Base-by-base conservation (phyloP, 768 basidiomycete species). In the Pholiota conissans region DNA sequence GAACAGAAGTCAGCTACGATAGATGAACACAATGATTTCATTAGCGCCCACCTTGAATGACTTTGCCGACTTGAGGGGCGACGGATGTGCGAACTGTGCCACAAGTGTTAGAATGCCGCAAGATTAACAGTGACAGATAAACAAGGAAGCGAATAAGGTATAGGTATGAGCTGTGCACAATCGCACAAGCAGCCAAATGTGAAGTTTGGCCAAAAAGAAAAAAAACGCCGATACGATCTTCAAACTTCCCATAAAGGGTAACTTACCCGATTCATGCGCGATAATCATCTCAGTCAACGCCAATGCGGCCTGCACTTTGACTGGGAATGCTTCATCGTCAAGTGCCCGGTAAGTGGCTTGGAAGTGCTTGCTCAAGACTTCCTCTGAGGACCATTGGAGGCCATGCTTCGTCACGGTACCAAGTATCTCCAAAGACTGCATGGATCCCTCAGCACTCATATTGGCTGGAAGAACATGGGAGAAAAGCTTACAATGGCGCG, bases 301-400 rank as follows among this genome's bases (percentile, higher is more conserved):
- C 59, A 95, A 74, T 1, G 87, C 87, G 6, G 91, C 92, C 53
- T 93, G 90, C 8, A 95, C 90, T 34, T 87, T 84, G 27, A 95
- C 92, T 0, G 93, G 91, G 54, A 95, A 79, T 61, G 91, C 88
- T 0, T 83, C 68, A 63, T 95, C 92, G 65, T 92, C 89, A 48
- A 95, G 75, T 5, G 82, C 83, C n/a, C 74, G 71, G 20, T 85
- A 83, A 45, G 90, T 79, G 1, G 84, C 86, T 35, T 79, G 78
- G 73, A 89, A 90, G 66, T 88, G 84, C 28, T 71, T 73, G 57
- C 78, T 80, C 65, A 93, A 71, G 65, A 84, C 80, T 87, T 92
- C 90, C 73, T 88, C 84, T 29, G 85, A 82, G 1, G 80, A 77
- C 86, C 86, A 95, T 45, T 75, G 71, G 51, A 95, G 71, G n/a